Evolutionary conservation across 1,139 yeast genomes (phyloP).

Genomic region (Nakaseomyces uthaithaninus): DNA sequence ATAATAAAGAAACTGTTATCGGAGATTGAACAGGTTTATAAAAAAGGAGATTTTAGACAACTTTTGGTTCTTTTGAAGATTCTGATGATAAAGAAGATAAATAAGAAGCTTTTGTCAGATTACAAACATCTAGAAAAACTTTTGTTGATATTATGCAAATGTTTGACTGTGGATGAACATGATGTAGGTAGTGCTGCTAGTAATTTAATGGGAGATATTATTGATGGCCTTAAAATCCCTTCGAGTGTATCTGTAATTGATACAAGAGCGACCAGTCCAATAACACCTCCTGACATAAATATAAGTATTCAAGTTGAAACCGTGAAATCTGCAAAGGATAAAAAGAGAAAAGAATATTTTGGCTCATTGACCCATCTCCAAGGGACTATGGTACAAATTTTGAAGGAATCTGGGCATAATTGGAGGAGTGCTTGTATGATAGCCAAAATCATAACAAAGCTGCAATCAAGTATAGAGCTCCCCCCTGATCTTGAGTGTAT

Average conservation of each 20-base stretch:
- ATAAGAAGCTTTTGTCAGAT: slow-evolving; percentile 50
- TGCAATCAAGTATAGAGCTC: slow-evolving; percentile 42
- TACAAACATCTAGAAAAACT: slow-evolving; percentile 44
- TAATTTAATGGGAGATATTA: slow-evolving; percentile 42
- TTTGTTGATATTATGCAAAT: slow-evolving; percentile 44
- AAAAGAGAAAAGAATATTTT: slow-evolving; percentile 41
- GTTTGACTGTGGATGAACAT: slow-evolving; percentile 52
- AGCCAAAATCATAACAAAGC: slow-evolving; percentile 44
- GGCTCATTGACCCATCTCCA: slow-evolving; percentile 40
- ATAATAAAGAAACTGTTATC: slow-evolving; percentile 39
- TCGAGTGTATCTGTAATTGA: slow-evolving; percentile 52
- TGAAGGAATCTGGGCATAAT: slow-evolving; percentile 36
- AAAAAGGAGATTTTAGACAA: slow-evolving; percentile 44
- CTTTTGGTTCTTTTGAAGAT: slow-evolving; percentile 63
- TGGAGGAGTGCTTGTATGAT: slow-evolving; percentile 65
- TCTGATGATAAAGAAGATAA: slow-evolving; percentile 46
- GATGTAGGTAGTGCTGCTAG: slow-evolving; percentile 50
- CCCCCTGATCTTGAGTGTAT: slow-evolving; percentile 34
- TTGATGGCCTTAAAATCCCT: slow-evolving; percentile 46
- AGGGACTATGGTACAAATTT: slow-evolving; percentile 33
- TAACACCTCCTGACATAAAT: slow-evolving; percentile 57
- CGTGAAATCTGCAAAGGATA: slow-evolving; percentile 50
- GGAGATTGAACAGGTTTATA: slow-evolving; percentile 46
- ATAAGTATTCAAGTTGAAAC: slow-evolving; percentile 51
- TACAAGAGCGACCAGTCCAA: slow-evolving; percentile 33